These are phyloP conservation scores for Suillus weaverae DNA, from an alignment of 768 basidiomycete genomes.

Conservation along the genomic window DNA sequence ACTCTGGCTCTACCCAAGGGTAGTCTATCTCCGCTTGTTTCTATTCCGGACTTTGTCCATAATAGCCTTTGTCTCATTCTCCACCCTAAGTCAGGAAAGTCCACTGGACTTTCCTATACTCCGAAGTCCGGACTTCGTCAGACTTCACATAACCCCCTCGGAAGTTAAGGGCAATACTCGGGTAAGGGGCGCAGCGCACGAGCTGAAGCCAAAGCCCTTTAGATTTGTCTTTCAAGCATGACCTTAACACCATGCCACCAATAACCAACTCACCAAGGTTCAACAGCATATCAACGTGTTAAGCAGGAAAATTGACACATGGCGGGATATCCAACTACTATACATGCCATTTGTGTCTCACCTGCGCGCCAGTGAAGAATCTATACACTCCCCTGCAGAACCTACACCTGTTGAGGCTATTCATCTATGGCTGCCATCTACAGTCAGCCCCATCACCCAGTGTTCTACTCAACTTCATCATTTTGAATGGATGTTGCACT, in stretches of 20 bases:
- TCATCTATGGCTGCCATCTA: not conserved
- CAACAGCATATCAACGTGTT: not conserved
- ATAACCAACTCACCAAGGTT: not conserved
- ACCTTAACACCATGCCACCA: not conserved
- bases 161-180: no score
- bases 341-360: not conserved
- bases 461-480: constrained; percentile 2
- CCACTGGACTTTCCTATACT: no score
- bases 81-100: no score
- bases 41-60: no score
- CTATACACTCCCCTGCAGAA: not conserved
- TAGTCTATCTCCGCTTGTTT: no score
- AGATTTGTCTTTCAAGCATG: no score
- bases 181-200: no score
- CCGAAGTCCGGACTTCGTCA: no score
- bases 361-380: not conserved
- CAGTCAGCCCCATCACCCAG: not conserved
- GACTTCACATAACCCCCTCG: no score
- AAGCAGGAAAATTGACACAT: not conserved
- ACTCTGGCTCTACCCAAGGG: no score
- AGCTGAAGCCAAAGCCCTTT: no score
- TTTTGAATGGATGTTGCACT: constrained; percentile 24
- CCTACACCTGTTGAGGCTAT: not conserved
- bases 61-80: no score
- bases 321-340: not conserved